Base-by-base conservation (phyloP, 208 protist genomes). In the Leishmania aethiopica region DNA sequence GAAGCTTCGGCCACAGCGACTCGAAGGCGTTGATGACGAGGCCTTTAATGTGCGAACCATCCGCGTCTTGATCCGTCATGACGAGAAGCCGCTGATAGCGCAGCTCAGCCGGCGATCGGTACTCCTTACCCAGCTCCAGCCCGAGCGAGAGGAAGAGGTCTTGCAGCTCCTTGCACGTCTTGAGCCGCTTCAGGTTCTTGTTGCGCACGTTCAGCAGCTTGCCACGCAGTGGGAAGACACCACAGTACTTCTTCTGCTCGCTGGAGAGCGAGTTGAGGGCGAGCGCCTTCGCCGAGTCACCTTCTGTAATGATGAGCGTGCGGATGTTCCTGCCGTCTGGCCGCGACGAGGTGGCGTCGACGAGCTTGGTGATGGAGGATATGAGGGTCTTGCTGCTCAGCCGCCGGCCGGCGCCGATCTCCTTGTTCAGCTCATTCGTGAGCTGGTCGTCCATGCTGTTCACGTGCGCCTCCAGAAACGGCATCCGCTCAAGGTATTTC, bases 21-120 rank as follows among this genome's bases (percentile, higher is more conserved):
- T 99, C 98, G 57, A 99, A 95, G 73, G 99, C 98, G 94, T 99
- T 99, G 89, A 99, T 99, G 49, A 99, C 87, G 28, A 99, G 93
- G 73, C 99, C 99, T 86, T 99, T 99, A 89, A 99, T 99, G 93
- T 99, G 99, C 72, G 99, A 99, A n/a, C 99, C 99, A 93, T 99
- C 99, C 55, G 98, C 95, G 95, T 99, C 99, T 93, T 99, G 97
- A 97, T 99, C 99, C 2, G 99, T 98, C 99, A 99, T 99, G 53
- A 99, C 95, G 92, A 99, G 99, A 66, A 99, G 75, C 53, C 96
- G 93, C 66, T 99, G 99, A 88, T 99, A 99, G 45, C 99, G 95
- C 62, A 99, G 86, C 75, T 91, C 90, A 53, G 89, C 89, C 19
- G 90, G 81, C 67, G 91, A 88, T 64, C 86, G 91, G 89, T 97